A percentile compares a stretch with the other conserved stretches of the same genome.
These are phyloP conservation scores for Microbotryum scabiosae DNA, from an alignment of 1,284 basidiomycete genomes.

Conservation along the genomic window DNA sequence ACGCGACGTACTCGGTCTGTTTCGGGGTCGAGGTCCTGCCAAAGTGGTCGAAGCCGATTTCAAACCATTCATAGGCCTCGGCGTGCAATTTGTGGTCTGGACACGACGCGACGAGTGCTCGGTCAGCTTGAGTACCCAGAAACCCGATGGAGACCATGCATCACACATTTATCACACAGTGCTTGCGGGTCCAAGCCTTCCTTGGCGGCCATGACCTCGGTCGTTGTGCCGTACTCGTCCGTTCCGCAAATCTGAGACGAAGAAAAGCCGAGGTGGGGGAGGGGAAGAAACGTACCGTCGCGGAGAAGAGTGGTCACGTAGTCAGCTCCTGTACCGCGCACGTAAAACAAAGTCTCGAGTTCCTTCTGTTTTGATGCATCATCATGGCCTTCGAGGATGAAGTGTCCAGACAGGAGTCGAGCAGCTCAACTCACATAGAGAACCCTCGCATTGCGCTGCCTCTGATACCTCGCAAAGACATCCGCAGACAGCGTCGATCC, in stretches of 20 bases:
- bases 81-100: conserved; percentile 80
- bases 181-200: conserved; percentile 79
- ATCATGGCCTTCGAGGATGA: no score
- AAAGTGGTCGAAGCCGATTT: conserved; percentile 88
- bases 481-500: conserved; percentile 93
- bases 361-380: no score
- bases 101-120: no score
- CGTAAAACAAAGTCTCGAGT: no score
- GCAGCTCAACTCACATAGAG: conserved; percentile 40
- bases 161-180: conserved; percentile 43
- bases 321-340: no score
- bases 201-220: conserved; percentile 93
- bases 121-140: no score
- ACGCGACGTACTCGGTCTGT: conserved; percentile 67
- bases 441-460: conserved; percentile 48
- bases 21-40: conserved; percentile 84
- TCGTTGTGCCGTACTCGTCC: conserved; percentile 97
- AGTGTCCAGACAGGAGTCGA: no score
- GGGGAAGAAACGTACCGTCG: conserved; percentile 40
- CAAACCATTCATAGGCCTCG: conserved; percentile 92
- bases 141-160: no score
- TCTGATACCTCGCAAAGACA: conserved; percentile 77
- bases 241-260: conserved; percentile 81
- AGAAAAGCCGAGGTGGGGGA: neutral
- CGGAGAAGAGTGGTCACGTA: conserved; percentile 33